Conservation (phyloP, 495 filamentous ascomycete genomes). For the Pseudotulostoma volvatum region DNA sequence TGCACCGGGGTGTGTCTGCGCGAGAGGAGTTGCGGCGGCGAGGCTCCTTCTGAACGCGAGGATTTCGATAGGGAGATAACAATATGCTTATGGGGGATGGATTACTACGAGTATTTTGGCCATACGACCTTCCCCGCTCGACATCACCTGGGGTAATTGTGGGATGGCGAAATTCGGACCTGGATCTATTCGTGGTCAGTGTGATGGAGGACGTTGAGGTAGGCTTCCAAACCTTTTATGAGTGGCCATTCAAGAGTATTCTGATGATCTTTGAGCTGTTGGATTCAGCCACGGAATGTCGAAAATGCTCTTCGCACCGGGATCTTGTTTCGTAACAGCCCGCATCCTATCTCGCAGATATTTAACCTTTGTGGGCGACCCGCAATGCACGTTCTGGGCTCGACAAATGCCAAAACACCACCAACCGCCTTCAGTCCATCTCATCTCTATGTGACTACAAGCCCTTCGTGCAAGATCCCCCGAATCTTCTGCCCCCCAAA, state of each 20-base stretch:
- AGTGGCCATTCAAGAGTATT: constrained; percentile 17
- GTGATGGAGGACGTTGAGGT: constrained; percentile 89
- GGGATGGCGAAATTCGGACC: constrained; percentile 84
- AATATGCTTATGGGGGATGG: constrained; percentile 70
- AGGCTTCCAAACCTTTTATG: constrained; percentile 9
- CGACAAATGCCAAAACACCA: constrained; percentile 43
- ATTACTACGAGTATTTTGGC: constrained; percentile 96
- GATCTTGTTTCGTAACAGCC: constrained; percentile 66
- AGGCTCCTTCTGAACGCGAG: constrained; percentile 68
- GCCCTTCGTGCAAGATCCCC: constrained; percentile 40
- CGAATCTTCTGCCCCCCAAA: constrained; percentile 52
- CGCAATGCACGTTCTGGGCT: constrained; percentile 72
- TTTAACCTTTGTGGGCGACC: constrained; percentile 69
- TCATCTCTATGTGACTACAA: constrained; percentile 53
- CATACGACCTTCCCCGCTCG: constrained; percentile 62
- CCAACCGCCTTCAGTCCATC: constrained; percentile 42
- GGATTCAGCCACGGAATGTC: constrained; percentile 47
- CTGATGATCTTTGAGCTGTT: constrained; percentile 2
- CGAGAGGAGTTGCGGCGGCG: constrained; percentile 86
- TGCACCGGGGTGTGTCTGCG: constrained; percentile 73
- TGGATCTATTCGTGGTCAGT: constrained; percentile 79
- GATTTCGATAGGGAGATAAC: constrained; percentile 46
- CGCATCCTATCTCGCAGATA: constrained; percentile 65
- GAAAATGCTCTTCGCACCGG: constrained; percentile 76
- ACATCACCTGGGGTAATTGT: constrained; percentile 70